Evolutionary conservation across 1,139 yeast genomes (phyloP), one percentile per base, ranked within the genome.

Genomic region (Scheffersomyces lignicola): DNA sequence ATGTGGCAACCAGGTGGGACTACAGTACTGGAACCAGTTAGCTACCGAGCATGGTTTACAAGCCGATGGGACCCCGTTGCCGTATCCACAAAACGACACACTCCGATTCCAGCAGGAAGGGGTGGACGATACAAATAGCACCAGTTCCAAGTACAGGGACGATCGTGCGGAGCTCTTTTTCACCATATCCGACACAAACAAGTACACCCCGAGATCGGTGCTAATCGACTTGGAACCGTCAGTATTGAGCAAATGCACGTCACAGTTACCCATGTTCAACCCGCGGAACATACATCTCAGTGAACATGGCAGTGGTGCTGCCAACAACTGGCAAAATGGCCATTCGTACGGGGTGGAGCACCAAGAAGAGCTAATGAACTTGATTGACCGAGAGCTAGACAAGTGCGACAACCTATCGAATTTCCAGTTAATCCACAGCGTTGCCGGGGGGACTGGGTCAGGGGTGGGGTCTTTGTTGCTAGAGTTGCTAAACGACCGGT

Each of bases 381-480:
- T 90, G 74, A 74, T 92, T 31, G 97, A 90, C 53, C 72, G 95
- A 41, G 97, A 92, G 51, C 76, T 90, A 29, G 98, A 92, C 53
- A 84, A 87, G 26, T 84, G 96, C 49, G 98, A 92, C 43, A 83
- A 86, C 40, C 65, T 90, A 37, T 92, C 89, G 43, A 95, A 95
- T 5, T 92, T 94, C 57, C 96, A 89, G 65, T 64, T 92, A 44
- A 62, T 90, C 38, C 98, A 92, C 58, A 87, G 97, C 11, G 95
- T 94, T n/a, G 97, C 97, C 0, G 98, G 98, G 17, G 98, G 98
- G 24, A 92, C 98, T 0, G 98, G 98, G 0, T 85, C 96, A 0
- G 98, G 98, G 6, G 78, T 89, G 29, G 98, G 98, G 0, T 87
- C 96, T 0, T 76, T 76, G 42, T 51, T 92, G 31, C 62, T 92